Evolutionary conservation across 2,329 filamentous ascomycete species (phyloP), one percentile per base, ranked within the genome.

Genomic region (Venturia carpophila): DNA sequence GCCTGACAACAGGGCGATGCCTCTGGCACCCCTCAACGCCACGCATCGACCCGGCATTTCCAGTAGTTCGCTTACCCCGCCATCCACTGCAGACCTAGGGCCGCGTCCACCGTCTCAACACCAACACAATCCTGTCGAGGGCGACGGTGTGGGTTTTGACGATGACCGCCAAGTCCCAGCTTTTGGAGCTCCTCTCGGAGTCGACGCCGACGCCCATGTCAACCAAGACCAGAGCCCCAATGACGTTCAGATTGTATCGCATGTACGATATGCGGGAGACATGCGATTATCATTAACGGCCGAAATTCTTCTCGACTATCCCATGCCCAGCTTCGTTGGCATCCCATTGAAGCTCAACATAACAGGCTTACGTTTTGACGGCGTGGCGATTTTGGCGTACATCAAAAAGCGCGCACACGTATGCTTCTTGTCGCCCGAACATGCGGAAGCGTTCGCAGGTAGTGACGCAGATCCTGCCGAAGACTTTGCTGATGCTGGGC

Each of bases 321-420:
- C 94, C 0, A 97, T 97, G 91, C 92, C 92, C 49, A 96, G 91
- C 78, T 99, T 99, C 72, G 93, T 97, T 2, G 92, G 92, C 15
- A 93, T 99, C 67, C 94, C 94, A 1, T 83, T 99, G 60, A 93
- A 94, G 75, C 82, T 99, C 34, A 96, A 93, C 74, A 95, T 99
- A 70, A 97, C 94, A 0, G 94, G 94, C 0, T 78, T 99, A 67
- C 92, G 90, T 0, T 99, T 99, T 77, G 93, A 99, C 73, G 94
- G 94, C 0, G 90, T 97, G 11, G 93, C 92, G 0, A 90, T 97
- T 60, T 77, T 97, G 66, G 94, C 94, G 11, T 89, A 96, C 75
- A 96, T 97, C 69, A 87, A 92, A 68, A 91, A 89, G 75, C 82
- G 89, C 68, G 87, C 93, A 27, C 92, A 97, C 72, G 96, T 97